Percentiles rank a stretch among this genome's conserved stretches.
Evolutionary conservation across 176 grass and related monocot genomes (phyloP).

Genomic region (Aegilops bicornis): DNA sequence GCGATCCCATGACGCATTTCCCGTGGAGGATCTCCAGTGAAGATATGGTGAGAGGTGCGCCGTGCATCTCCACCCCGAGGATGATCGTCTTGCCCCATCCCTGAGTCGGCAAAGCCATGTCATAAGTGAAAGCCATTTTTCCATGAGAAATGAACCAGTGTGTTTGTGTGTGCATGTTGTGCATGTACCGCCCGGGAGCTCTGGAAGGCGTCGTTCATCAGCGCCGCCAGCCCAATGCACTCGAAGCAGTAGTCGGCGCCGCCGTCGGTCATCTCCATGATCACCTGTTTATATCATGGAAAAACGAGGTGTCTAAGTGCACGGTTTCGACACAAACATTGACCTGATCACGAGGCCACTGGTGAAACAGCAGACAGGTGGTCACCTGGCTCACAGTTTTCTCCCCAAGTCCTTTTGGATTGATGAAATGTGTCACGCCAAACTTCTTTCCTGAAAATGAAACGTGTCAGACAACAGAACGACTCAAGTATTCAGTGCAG

Average conservation of each 20-base stretch:
- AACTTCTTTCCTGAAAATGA: conserved; percentile 69
- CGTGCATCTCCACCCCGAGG: conserved; percentile 74
- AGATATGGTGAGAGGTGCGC: conserved; percentile 45
- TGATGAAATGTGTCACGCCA: conserved; percentile 75
- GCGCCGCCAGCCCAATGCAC: conserved; percentile 55
- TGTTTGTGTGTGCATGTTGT: neutral
- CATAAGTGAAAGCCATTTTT: neutral
- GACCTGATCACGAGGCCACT: too few relatives aligned
- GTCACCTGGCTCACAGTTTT: conserved; percentile 62
- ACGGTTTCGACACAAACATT: too few relatives aligned
- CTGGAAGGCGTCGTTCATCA: conserved; percentile 69
- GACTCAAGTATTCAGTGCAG: neutral
- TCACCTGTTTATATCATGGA: conserved; percentile 35
- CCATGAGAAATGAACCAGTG: neutral
- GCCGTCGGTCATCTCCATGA: conserved; percentile 53
- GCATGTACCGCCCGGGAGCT: conserved; percentile 49
- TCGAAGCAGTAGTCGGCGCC: conserved; percentile 74
- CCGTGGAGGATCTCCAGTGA: conserved; percentile 50
- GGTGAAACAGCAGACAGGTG: neutral
- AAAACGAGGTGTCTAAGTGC: neutral
- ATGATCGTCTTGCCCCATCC: conserved; percentile 95
- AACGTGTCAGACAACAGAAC: conserved; percentile 3
- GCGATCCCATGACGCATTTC: conserved; percentile 49
- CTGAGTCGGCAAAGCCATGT: conserved; percentile 9
- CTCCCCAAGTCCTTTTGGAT: conserved; percentile 66